A percentile compares a stretch with the other conserved stretches of the same genome.
Evolutionary conservation across 768 basidiomycete species (phyloP).

Genomic region (Pulveroboletus ravenelii): DNA sequence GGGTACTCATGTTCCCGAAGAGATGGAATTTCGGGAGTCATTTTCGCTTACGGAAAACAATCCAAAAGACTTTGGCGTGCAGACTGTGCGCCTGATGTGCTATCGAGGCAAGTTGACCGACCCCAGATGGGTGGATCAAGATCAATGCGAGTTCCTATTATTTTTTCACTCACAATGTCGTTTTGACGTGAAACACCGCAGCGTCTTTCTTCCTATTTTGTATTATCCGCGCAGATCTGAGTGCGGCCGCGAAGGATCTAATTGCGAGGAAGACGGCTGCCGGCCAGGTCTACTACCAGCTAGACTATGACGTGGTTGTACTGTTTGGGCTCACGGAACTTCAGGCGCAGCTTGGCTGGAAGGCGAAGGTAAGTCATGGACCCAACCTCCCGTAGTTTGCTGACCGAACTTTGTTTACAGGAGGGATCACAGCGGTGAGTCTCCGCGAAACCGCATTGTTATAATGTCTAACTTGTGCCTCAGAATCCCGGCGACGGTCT

Average conservation of each 20-base stretch:
- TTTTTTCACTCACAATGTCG: not conserved
- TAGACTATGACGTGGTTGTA: constrained; percentile 14
- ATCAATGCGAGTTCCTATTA: constrained; percentile 1
- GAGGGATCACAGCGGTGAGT: constrained; percentile 2
- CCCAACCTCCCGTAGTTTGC: not conserved
- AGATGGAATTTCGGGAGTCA: constrained; percentile 8
- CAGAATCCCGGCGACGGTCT: constrained; percentile 3
- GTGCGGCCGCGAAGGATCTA: constrained; percentile 1
- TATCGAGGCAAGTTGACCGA: constrained; percentile 8
- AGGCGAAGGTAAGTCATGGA: constrained; percentile 1
- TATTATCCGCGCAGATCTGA: constrained; percentile 1
- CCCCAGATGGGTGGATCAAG: constrained; percentile 15
- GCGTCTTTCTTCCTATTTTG: constrained; percentile 6
- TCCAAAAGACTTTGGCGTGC: constrained; percentile 1
- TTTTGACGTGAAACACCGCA: not conserved
- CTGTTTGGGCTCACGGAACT: constrained; percentile 9
- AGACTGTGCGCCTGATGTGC: constrained; percentile 3
- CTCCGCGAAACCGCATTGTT: not conserved
- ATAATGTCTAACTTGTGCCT: not conserved
- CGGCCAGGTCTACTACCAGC: constrained; percentile 3
- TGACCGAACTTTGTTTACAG: not conserved
- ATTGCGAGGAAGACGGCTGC: not conserved
- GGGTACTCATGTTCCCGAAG: constrained; percentile 1
- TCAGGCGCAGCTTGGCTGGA: constrained; percentile 8
- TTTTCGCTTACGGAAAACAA: constrained; percentile 3